Evolutionary conservation across 2,329 filamentous ascomycete genomes (phyloP).

Genomic region (Talaromyces sp.): DNA sequence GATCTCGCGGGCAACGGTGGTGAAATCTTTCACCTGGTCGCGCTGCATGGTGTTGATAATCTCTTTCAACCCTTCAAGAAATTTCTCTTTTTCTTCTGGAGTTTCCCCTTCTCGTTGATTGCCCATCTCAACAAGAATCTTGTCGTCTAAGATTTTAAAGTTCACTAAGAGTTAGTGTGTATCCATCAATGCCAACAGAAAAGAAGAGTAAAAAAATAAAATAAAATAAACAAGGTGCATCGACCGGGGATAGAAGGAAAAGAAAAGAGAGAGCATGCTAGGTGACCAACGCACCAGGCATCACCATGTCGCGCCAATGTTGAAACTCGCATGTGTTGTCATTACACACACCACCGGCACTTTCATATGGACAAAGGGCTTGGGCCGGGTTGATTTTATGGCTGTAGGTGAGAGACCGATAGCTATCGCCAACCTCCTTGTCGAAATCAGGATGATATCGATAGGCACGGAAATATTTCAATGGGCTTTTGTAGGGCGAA

Average conservation of each 20-base stretch:
- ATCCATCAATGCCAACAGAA: slow-evolving; percentile 4
- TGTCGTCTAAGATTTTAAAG: slow-evolving; percentile 39
- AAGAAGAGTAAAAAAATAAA: not conserved
- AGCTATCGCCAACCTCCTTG: slow-evolving; percentile 65
- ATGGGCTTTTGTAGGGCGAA: slow-evolving; percentile 74
- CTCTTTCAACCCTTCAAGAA: slow-evolving; percentile 41
- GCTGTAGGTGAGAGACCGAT: slow-evolving; percentile 88
- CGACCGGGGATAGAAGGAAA: slow-evolving; percentile 16
- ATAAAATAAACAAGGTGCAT: not conserved
- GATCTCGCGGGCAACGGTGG: slow-evolving; percentile 44
- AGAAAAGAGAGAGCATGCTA: slow-evolving; percentile 15
- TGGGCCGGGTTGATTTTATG: slow-evolving; percentile 75
- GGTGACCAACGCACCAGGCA: slow-evolving; percentile 64
- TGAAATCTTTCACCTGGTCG: slow-evolving; percentile 47
- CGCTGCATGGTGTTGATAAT: slow-evolving; percentile 46
- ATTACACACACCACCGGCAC: slow-evolving; percentile 66
- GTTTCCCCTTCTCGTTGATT: slow-evolving; percentile 42
- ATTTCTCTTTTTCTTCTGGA: slow-evolving; percentile 38
- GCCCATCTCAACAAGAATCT: slow-evolving; percentile 46
- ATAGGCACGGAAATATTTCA: slow-evolving; percentile 78
- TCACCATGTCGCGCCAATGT: slow-evolving; percentile 69
- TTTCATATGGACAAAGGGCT: slow-evolving; percentile 71
- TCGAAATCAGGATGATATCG: slow-evolving; percentile 79
- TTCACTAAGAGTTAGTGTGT: slow-evolving; percentile 6
- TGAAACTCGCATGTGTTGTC: slow-evolving; percentile 68